Conservation (phyloP, 2,329 filamentous ascomycete species). For the Pseudogymnoascus sp. region DNA sequence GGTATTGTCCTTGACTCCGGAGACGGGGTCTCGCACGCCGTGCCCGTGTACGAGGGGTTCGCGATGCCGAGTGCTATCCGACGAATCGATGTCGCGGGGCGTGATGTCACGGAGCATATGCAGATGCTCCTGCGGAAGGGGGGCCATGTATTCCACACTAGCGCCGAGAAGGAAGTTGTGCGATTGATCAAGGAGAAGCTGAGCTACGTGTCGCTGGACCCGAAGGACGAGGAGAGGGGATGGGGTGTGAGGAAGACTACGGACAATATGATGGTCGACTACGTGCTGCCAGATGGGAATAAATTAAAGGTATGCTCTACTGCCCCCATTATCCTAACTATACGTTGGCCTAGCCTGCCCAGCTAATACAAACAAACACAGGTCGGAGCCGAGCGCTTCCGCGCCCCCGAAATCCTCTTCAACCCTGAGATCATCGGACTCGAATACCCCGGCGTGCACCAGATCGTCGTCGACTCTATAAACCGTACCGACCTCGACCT, state of each 20-base stretch:
- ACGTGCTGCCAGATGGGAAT: constrained; percentile 84
- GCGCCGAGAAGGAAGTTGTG: constrained; percentile 98
- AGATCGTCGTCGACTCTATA: constrained; percentile 95
- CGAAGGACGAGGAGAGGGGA: constrained; percentile 91
- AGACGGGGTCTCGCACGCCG: constrained; percentile 93
- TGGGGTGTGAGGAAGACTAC: constrained; percentile 77
- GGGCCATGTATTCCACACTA: constrained; percentile 93
- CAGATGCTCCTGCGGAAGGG: constrained; percentile 85
- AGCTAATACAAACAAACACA: constrained; percentile 30
- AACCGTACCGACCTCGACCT: constrained; percentile 92
- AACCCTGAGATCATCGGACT: constrained; percentile 94
- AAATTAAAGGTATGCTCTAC: constrained; percentile 65
- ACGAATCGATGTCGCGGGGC: constrained; percentile 88
- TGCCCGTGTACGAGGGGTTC: constrained; percentile 96
- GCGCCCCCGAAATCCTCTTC: constrained; percentile 94
- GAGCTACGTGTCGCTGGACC: constrained; percentile 84
- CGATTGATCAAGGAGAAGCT: constrained; percentile 93
- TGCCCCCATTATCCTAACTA: background rate
- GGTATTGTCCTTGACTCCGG: constrained; percentile 93
- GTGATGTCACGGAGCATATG: constrained; percentile 93
- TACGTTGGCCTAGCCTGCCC: background rate
- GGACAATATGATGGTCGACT: constrained; percentile 73
- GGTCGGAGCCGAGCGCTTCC: constrained; percentile 89
- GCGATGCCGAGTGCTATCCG: constrained; percentile 93
- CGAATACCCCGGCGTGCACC: constrained; percentile 93